phyloP scores from a whole-genome alignment of 169 alveolate species.

The Babesia sp. region DNA sequence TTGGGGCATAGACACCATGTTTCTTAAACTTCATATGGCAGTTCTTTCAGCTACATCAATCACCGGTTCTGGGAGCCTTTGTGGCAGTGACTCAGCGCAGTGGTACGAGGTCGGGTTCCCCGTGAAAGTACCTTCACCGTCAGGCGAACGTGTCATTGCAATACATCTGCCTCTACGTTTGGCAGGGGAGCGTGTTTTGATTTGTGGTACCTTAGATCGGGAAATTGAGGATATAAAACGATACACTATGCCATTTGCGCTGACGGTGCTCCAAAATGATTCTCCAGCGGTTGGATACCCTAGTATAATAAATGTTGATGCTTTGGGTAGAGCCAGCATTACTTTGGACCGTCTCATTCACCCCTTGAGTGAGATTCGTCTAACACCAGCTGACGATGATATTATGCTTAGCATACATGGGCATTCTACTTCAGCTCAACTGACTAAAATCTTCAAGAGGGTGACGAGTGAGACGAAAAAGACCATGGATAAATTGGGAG shows the following conservation, averaged over 20 bases:
- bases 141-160: background rate
- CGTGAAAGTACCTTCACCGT: background rate
- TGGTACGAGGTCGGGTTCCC: slow-evolving; percentile 13
- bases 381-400: slow-evolving; percentile 1
- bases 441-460: background rate
- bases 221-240: background rate
- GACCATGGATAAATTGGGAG: background rate
- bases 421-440: background rate
- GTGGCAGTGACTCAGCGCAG: slow-evolving; percentile 24
- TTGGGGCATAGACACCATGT: background rate
- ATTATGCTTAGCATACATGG: background rate
- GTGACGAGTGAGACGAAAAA: background rate
- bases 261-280: background rate
- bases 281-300: background rate
- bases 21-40: background rate
- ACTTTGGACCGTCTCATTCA: slow-evolving; percentile 24
- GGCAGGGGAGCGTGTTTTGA: slow-evolving; percentile 12
- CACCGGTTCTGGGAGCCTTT: slow-evolving; percentile 1
- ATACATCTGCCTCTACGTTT: slow-evolving; percentile 21
- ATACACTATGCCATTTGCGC: slow-evolving; percentile 13
- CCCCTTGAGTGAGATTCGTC: slow-evolving; percentile 59
- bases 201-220: slow-evolving; percentile 29
- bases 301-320: slow-evolving; percentile 24
- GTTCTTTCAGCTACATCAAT: background rate
- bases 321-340: slow-evolving; percentile 44